phyloP scores from a whole-genome alignment of 2,329 filamentous ascomycete genomes.

The Cladobotryum mycophilum region DNA sequence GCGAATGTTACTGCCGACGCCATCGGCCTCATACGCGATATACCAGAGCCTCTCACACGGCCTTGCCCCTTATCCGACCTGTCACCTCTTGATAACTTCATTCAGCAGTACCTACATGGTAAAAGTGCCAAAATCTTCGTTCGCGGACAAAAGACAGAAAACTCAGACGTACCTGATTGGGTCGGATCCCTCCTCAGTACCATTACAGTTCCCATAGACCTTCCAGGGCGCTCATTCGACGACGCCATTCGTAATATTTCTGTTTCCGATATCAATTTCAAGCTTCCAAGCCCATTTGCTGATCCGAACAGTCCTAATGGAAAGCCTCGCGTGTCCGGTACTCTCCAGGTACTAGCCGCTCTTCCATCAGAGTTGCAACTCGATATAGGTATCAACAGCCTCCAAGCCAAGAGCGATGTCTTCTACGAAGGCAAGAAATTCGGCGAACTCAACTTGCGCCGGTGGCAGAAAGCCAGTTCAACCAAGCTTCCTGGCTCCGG shows the following conservation, averaged over 20 bases:
- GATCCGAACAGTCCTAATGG: constrained; percentile 67
- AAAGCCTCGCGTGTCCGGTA: constrained; percentile 74
- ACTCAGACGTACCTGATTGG: constrained; percentile 70
- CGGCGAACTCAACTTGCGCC: constrained; percentile 68
- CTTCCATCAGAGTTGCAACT: constrained; percentile 86
- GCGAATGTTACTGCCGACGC: constrained; percentile 63
- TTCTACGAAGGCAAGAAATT: constrained; percentile 73
- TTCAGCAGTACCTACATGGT: constrained; percentile 77
- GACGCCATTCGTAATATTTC: constrained; percentile 84
- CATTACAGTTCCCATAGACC: constrained; percentile 75
- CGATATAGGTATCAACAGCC: constrained; percentile 66
- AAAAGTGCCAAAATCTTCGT: constrained; percentile 75
- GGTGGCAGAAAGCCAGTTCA: constrained; percentile 83
- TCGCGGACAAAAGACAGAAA: constrained; percentile 64
- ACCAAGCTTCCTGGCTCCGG: constrained; percentile 53
- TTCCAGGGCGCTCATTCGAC: constrained; percentile 76
- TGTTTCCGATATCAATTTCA: constrained; percentile 77
- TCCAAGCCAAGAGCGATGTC: constrained; percentile 74
- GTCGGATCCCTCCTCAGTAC: constrained; percentile 72
- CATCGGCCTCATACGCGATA: constrained; percentile 62
- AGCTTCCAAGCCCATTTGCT: constrained; percentile 72
- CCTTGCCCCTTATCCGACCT: constrained; percentile 69
- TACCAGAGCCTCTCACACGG: constrained; percentile 67
- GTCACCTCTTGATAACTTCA: constrained; percentile 77
- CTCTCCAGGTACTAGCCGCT: constrained; percentile 69